Evolutionary conservation across 208 protist species (phyloP).

Genomic region (Acanthamoeba healyi): DNA sequence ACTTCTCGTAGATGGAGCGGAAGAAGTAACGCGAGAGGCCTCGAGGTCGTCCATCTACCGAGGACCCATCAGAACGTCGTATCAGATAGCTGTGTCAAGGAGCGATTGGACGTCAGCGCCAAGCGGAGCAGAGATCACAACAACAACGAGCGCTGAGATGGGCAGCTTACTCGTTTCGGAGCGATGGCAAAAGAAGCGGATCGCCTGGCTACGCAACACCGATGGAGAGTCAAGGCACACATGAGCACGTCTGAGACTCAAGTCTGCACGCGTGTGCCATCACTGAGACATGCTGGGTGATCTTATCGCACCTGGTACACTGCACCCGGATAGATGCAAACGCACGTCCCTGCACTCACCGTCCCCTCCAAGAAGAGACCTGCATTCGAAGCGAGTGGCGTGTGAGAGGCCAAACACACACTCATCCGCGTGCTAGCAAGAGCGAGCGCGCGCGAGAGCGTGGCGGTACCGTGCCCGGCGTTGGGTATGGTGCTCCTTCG

Average conservation of each 20-base stretch:
- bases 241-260: not conserved
- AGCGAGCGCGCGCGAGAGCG: not conserved
- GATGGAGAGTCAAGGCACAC: not conserved
- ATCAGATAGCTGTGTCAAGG: constrained; percentile 14
- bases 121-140: not conserved
- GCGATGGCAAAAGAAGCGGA: constrained; percentile 8
- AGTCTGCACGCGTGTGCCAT: no score
- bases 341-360: not conserved
- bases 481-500: constrained; percentile 38
- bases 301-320: constrained; percentile 53
- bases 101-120: not conserved
- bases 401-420: not conserved
- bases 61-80: constrained; percentile 28
- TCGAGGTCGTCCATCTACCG: constrained; percentile 45
- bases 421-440: not conserved
- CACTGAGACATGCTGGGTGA: no score
- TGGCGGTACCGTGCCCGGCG: not conserved
- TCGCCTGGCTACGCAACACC: not conserved
- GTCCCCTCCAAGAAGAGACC: constrained; percentile 30
- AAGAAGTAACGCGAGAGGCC: constrained; percentile 48
- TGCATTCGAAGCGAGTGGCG: not conserved
- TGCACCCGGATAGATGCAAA: constrained; percentile 52
- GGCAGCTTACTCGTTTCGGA: constrained; percentile 17
- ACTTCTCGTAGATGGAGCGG: constrained; percentile 60
- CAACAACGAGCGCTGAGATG: not conserved